phyloP scores from a whole-genome alignment of 352 stramenopile genomes.

The Saprolegnia diclina region DNA sequence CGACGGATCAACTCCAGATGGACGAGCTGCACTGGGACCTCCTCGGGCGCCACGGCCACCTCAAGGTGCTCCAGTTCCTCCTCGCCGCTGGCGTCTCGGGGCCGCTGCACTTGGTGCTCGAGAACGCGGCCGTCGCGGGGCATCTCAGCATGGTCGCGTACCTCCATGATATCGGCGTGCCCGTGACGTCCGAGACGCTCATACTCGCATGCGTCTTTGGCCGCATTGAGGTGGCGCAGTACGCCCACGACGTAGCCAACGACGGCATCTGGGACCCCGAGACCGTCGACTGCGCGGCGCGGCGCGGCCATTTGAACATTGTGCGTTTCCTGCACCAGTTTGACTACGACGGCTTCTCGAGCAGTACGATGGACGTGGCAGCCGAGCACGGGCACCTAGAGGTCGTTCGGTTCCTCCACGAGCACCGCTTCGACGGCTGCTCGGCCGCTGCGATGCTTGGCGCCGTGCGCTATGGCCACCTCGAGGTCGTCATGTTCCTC shows the following conservation, averaged over 20 bases:
- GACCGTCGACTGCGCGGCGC: slow-evolving; percentile 29
- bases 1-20: not conserved
- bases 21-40: slow-evolving; percentile 5
- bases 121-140: not conserved
- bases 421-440: not conserved
- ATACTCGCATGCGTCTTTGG: not conserved
- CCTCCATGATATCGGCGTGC: not conserved
- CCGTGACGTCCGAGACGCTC: not conserved
- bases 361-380: slow-evolving; percentile 1
- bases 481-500: slow-evolving; percentile 65
- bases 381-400: not conserved
- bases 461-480: slow-evolving; percentile 51
- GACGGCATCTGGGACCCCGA: slow-evolving; percentile 4
- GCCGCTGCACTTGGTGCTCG: not conserved
- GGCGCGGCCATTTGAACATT: slow-evolving; percentile 26
- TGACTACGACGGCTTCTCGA: slow-evolving; percentile 6
- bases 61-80: slow-evolving; percentile 5
- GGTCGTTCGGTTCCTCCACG: slow-evolving; percentile 5
- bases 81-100: not conserved
- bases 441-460: slow-evolving; percentile 51
- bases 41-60: not conserved
- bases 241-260: not conserved
- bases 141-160: not conserved
- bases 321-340: slow-evolving; percentile 27
- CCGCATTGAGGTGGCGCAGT: slow-evolving; percentile 4